A percentile compares a stretch with the other conserved stretches of the same genome.
These are phyloP conservation scores for Chloranthus sessilifolius DNA, from an alignment of 164 flowering plant genomes.

Conservation along the genomic window DNA sequence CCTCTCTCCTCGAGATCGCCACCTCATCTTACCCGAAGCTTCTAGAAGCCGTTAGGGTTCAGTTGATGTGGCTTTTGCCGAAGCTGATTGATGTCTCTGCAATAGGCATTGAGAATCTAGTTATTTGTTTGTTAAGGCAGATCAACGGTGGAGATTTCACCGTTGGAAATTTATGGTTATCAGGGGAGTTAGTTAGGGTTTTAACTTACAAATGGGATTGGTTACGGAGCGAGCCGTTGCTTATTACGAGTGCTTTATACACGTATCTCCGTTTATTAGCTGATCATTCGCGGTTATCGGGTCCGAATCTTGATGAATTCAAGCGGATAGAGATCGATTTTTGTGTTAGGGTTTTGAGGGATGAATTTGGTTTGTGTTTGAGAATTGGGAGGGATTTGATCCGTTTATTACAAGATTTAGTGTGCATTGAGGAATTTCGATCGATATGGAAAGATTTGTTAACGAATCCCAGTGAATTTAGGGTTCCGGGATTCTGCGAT, in stretches of 20 bases:
- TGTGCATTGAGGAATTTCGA: conserved; percentile 62
- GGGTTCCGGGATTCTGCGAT: conserved; percentile 44
- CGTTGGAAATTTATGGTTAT: conserved; percentile 73
- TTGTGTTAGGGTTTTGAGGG: conserved; percentile 64
- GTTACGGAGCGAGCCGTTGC: conserved; percentile 41
- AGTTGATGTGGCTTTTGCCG: conserved; percentile 49
- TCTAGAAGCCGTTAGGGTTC: conserved; percentile 33
- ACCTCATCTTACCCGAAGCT: conserved; percentile 49
- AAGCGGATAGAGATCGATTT: conserved; percentile 59
- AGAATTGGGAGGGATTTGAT: conserved; percentile 79
- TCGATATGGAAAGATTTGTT: conserved; percentile 66
- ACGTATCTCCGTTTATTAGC: conserved; percentile 56
- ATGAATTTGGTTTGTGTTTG: conserved; percentile 55
- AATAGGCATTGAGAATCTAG: conserved; percentile 47
- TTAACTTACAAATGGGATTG: conserved; percentile 47
- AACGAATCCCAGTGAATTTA: conserved; percentile 40
- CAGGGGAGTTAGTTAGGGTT: conserved; percentile 43
- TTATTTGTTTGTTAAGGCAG: conserved; percentile 63
- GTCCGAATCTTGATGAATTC: conserved; percentile 33
- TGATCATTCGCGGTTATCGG: conserved; percentile 51
- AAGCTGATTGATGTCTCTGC: conserved; percentile 51
- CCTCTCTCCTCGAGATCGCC: conserved; percentile 35
- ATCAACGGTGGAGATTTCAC: conserved; percentile 73
- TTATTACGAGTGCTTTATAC: conserved; percentile 50
- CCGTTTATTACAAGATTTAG: conserved; percentile 63